These are phyloP conservation scores for Moricandia arvensis DNA, from an alignment of 345 rosid genomes.

Conservation along the genomic window DNA sequence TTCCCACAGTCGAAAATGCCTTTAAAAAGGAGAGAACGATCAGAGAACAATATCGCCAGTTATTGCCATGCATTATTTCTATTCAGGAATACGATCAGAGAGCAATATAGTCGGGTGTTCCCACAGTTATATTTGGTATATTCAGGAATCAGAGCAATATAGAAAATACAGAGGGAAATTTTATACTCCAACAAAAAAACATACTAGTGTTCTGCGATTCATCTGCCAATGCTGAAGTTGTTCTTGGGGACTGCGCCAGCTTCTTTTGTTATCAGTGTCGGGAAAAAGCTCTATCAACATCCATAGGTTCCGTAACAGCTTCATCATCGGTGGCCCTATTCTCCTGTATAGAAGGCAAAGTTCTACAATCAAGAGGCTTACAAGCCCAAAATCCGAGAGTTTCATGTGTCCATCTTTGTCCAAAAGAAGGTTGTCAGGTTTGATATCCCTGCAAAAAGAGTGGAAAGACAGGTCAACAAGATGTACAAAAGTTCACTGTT, in stretches of 20 bases:
- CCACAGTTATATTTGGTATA: conserved; percentile 9
- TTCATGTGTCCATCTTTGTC: conserved; percentile 98
- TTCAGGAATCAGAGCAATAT: conserved; percentile 5
- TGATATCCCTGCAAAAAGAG: conserved; percentile 70
- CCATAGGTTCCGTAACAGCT: conserved; percentile 70
- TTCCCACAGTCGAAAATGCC: conserved; percentile 99
- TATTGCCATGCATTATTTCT: conserved; percentile 11
- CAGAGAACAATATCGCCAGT: conserved; percentile 11
- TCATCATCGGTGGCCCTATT: conserved; percentile 68
- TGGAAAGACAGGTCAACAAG: conserved; percentile 12
- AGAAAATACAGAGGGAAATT: neutral
- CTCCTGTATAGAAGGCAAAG: conserved; percentile 78
- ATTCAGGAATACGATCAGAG: too few species aligned
- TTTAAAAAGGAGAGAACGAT: conserved; percentile 31
- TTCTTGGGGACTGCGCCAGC: conserved; percentile 85
- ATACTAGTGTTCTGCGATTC: conserved; percentile 92
- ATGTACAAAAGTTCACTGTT: conserved; percentile 3
- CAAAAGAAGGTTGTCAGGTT: conserved; percentile 93
- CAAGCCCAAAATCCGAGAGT: conserved; percentile 98
- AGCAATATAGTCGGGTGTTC: too few species aligned
- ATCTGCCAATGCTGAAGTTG: conserved; percentile 99
- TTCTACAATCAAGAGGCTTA: conserved; percentile 90
- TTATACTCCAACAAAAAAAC: conserved; percentile 17
- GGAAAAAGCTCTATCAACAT: conserved; percentile 73
- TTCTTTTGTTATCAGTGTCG: conserved; percentile 70